phyloP scores from a whole-genome alignment of 805 yeast genomes.

The Sugiyamaella valdiviana region DNA sequence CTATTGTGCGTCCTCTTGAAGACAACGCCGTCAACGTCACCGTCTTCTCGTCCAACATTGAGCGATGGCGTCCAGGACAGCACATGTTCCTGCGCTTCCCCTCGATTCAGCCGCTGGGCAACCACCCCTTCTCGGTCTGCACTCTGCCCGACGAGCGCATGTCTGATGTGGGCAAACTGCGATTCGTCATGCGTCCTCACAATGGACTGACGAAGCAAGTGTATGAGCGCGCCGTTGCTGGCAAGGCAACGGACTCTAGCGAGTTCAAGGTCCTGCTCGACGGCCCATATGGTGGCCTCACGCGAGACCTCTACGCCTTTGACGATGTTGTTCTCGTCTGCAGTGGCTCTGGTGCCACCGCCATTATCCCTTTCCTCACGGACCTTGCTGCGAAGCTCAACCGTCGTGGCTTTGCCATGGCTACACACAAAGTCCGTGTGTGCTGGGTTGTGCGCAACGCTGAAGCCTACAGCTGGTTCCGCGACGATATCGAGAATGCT shows the following conservation, averaged over 20 bases:
- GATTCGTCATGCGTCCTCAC: conserved; percentile 34
- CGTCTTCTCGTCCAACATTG: conserved; percentile 5
- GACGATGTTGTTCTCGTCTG: conserved; percentile 37
- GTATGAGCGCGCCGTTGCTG: conserved; percentile 6
- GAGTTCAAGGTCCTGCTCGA: conserved; percentile 33
- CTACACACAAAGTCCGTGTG: not conserved
- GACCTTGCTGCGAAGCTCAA: conserved; percentile 5
- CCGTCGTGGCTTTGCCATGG: not conserved
- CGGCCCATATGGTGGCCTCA: conserved; percentile 45
- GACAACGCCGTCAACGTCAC: conserved; percentile 13
- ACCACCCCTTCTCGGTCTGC: conserved; percentile 21
- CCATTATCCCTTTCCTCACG: conserved; percentile 15
- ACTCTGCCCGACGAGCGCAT: not conserved
- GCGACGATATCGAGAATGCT: not conserved
- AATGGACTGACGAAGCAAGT: conserved; percentile 16
- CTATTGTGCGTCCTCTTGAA: conserved; percentile 4
- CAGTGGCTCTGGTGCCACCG: conserved; percentile 44
- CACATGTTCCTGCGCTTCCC: conserved; percentile 18
- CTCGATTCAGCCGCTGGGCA: conserved; percentile 14
- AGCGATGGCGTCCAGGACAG: conserved; percentile 18
- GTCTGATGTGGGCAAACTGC: conserved; percentile 25
- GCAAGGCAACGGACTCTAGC: conserved; percentile 1
- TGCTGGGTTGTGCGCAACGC: conserved; percentile 1
- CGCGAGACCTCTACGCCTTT: conserved; percentile 39
- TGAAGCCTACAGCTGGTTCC: not conserved